Evolutionary conservation across 805 yeast genomes (phyloP).

Genomic region (Lipomyces orientalis): DNA sequence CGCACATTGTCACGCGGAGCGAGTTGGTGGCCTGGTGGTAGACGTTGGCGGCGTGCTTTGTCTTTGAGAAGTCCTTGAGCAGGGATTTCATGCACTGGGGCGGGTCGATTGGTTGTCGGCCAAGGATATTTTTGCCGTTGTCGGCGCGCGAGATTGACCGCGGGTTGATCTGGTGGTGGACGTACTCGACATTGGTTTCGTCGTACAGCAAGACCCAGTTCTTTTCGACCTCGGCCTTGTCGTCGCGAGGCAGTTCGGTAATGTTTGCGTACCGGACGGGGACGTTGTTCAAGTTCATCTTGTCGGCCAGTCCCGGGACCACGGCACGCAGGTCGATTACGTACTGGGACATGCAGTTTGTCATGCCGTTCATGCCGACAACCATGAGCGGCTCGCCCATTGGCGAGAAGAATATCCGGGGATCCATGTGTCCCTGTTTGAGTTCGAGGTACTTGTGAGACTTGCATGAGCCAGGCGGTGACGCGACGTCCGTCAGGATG

Average conservation of each 20-base stretch:
- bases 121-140: conserved; percentile 5
- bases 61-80: not conserved
- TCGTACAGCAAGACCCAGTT: conserved; percentile 31
- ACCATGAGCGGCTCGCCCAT: conserved; percentile 34
- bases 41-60: not conserved
- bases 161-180: conserved; percentile 23
- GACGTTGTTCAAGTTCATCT: conserved; percentile 19
- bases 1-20: conserved; percentile 31
- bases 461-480: conserved; percentile 14
- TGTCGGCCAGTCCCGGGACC: conserved; percentile 22
- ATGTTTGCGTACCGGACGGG: conserved; percentile 24
- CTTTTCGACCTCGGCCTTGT: conserved; percentile 21
- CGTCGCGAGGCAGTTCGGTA: conserved; percentile 21
- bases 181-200: conserved; percentile 13
- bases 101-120: not conserved
- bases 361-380: conserved; percentile 27
- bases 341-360: conserved; percentile 24
- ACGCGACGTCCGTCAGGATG: conserved; percentile 11
- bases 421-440: conserved; percentile 31
- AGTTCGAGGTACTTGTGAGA: conserved; percentile 5
- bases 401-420: conserved; percentile 32
- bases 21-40: conserved; percentile 34
- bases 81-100: conserved; percentile 9
- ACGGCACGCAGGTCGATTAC: conserved; percentile 29
- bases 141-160: not conserved